Evolutionary conservation across 306 rosid species (phyloP), one percentile per base, ranked within the genome.

Genomic region (Abrus precatorius): DNA sequence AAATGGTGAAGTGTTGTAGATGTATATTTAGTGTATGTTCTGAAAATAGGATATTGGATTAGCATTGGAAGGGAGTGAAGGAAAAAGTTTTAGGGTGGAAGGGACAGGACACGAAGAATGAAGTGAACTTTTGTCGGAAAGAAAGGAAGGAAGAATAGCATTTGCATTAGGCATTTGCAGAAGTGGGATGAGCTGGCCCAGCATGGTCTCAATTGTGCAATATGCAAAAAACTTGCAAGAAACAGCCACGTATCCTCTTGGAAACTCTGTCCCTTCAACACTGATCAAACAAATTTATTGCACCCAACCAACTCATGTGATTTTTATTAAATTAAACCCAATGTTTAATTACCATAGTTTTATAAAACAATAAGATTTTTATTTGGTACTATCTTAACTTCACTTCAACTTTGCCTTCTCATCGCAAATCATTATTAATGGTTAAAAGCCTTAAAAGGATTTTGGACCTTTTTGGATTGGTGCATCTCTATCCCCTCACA

Each of bases 261-360:
- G 3, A 74, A 28, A 9, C 56, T 5, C 63, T 67, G 49, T 38
- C 81, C 12, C 79, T 45, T 53, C 72, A 67, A 81, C 64, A 72
- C 74, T 27, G 67, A 69, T 32, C 63, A 38, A 56, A 54, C 82
- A 27, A 54, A 79, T 78, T 82, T 72, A 84, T 75, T 84, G 73
- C 57, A 20, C 54, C 45, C 76, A 82, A 79, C 78, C 1, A 75
- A 84, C 76, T 62, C 77, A 80, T 60, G 62, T 74, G 80, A 74
- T 49, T 2, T 11, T 38, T 55, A 4, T 12, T 1, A 43, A 66
- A 67, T 38, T 10, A 9, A 67, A 27, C 72, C 5, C 30, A 5
- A 7, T 34, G 30, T 36, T 27, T 29, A 68, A 45, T 68, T 50
- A 70, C 61, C 64, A 36, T 36, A 34, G 14, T 13, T n/a, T 50